These are phyloP conservation scores for Coemansia sp. DNA, from an alignment of 192 early-diverging fungal species.

Conservation along the genomic window DNA sequence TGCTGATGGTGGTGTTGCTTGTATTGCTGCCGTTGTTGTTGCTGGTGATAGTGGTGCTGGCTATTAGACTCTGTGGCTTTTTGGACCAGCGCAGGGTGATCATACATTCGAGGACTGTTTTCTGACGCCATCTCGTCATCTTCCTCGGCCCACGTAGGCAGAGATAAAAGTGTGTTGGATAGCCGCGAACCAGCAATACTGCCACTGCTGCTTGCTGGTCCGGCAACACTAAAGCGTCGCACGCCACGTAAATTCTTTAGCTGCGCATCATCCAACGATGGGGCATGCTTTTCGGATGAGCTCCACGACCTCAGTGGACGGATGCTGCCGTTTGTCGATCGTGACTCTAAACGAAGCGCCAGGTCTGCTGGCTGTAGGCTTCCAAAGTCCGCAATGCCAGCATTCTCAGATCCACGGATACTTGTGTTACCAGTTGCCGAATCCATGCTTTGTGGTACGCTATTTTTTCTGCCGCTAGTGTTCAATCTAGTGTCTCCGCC, in stretches of 20 bases:
- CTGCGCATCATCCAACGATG: conserved; percentile 17
- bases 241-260: conserved; percentile 1
- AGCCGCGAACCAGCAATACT: conserved; percentile 23
- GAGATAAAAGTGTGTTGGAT: conserved; percentile 30
- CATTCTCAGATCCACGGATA: conserved; percentile 1
- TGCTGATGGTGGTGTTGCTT: not conserved
- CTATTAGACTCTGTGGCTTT: not conserved
- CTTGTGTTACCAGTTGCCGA: not conserved
- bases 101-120: not conserved
- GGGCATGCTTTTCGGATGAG: conserved; percentile 40
- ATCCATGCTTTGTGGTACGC: not conserved
- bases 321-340: conserved; percentile 2
- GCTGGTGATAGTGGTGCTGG: not conserved
- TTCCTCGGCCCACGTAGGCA: conserved; percentile 50
- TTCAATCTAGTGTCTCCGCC: no score
- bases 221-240: conserved; percentile 41
- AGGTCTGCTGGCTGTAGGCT: not conserved
- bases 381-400: conserved; percentile 2
- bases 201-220: conserved; percentile 24
- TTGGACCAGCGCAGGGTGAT: conserved; percentile 5
- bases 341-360: not conserved
- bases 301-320: conserved; percentile 47
- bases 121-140: conserved; percentile 28
- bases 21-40: not conserved
- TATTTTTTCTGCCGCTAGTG: no score